phyloP scores from a whole-genome alignment of 208 protist species.

The Trypanosoma platydactyli region DNA sequence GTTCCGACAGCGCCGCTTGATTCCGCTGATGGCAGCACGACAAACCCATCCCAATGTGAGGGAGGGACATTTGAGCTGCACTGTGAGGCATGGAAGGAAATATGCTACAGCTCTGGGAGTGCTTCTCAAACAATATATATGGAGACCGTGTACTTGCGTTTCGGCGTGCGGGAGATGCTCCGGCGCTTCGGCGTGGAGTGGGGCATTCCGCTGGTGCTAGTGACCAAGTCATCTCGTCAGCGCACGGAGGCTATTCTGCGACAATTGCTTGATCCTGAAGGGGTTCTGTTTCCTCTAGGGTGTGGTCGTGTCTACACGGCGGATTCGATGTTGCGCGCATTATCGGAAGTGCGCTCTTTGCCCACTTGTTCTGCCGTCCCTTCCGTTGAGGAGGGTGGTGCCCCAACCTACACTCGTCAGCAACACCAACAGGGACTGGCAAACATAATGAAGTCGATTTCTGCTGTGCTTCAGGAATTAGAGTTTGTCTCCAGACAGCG shows the following conservation, averaged over 20 bases:
- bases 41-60: not conserved
- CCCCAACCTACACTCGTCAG: not conserved
- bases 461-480: conserved; percentile 27
- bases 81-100: conserved; percentile 43
- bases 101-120: conserved; percentile 32
- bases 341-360: not conserved
- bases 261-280: conserved; percentile 60
- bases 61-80: conserved; percentile 12
- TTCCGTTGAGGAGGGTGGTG: not conserved
- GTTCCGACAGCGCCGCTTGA: conserved; percentile 13
- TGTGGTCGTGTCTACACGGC: conserved; percentile 29
- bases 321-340: conserved; percentile 15
- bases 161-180: conserved; percentile 53
- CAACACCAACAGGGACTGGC: conserved; percentile 7
- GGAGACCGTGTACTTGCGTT: conserved; percentile 74
- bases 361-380: not conserved
- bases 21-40: not conserved
- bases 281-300: conserved; percentile 43
- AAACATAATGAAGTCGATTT: conserved; percentile 15
- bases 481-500: conserved; percentile 13
- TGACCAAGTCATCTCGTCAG: conserved; percentile 65
- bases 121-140: not conserved
- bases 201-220: conserved; percentile 72
- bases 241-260: conserved; percentile 64
- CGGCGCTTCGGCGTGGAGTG: conserved; percentile 54